A percentile compares a stretch with the other conserved stretches of the same genome.
Conservation (phyloP, 306 rosid genomes). For the Trifolium repens region DNA sequence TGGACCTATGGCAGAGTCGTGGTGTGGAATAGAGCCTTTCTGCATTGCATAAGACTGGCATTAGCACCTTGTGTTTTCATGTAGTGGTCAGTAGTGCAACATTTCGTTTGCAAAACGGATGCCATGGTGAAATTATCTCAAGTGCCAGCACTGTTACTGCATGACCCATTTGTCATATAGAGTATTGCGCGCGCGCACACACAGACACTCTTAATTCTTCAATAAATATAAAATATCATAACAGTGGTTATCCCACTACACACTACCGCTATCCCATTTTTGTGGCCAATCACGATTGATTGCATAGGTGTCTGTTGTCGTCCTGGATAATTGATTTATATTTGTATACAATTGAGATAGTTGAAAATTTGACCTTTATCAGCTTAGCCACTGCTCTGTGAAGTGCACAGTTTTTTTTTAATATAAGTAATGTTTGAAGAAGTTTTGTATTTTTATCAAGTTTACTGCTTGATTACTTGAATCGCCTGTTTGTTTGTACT, state of each 20-base stretch:
- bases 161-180: not conserved
- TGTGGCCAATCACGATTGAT: not conserved
- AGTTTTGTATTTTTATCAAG: not conserved
- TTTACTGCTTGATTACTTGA: constrained; percentile 19
- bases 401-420: not conserved
- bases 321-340: constrained; percentile 3
- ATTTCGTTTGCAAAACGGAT: not conserved
- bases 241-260: not conserved
- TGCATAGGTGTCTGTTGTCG: not conserved
- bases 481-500: constrained; percentile 4
- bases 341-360: not conserved
- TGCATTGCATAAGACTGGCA: not conserved
- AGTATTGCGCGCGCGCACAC: not conserved
- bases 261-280: not conserved
- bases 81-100: not conserved
- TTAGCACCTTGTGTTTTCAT: not conserved
- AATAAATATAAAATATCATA: not conserved
- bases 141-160: not conserved
- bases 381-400: constrained; percentile 16
- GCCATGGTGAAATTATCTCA: not conserved
- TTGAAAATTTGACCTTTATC: constrained; percentile 10
- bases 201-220: not conserved
- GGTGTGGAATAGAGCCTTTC: not conserved
- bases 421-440: not conserved
- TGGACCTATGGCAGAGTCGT: not conserved